Percentiles rank a stretch among this genome's conserved stretches.
Evolutionary conservation across 192 early-diverging fungal species (phyloP).

Genomic region (Entomortierella beljakovae): DNA sequence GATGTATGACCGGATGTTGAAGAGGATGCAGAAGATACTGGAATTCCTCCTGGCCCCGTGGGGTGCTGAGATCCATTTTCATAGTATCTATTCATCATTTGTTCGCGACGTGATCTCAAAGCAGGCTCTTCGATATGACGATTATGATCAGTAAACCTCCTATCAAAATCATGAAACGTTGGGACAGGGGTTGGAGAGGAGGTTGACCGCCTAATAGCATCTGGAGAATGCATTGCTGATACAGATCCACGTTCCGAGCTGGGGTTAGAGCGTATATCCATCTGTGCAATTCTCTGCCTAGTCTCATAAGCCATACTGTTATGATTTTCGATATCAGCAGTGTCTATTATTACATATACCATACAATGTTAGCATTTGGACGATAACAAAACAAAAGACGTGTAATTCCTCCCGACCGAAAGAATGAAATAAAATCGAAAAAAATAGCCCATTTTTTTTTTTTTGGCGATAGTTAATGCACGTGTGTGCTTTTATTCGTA

Average conservation of each 20-base stretch:
- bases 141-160: slow-evolving; percentile 4
- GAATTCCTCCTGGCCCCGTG: background rate
- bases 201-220: slow-evolving; percentile 29
- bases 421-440: too few species aligned
- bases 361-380: background rate
- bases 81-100: slow-evolving; percentile 8
- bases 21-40: background rate
- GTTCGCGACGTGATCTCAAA: slow-evolving; percentile 15
- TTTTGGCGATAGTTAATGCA: background rate
- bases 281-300: slow-evolving; percentile 39
- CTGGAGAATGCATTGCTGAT: slow-evolving; percentile 28
- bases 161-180: slow-evolving; percentile 12
- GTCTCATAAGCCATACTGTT: slow-evolving; percentile 35
- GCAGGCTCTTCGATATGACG: slow-evolving; percentile 5
- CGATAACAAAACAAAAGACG: too few species aligned
- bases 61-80: background rate
- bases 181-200: slow-evolving; percentile 23
- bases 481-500: slow-evolving; percentile 8
- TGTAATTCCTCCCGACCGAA: too few species aligned
- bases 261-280: slow-evolving; percentile 36
- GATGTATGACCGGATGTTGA: background rate
- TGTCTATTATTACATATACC: slow-evolving; percentile 20
- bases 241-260: slow-evolving; percentile 36
- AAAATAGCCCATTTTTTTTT: too few species aligned
- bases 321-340: slow-evolving; percentile 26